These are phyloP conservation scores for Yamadazyma insecticola DNA, from an alignment of 805 yeast species.

Conservation along the genomic window DNA sequence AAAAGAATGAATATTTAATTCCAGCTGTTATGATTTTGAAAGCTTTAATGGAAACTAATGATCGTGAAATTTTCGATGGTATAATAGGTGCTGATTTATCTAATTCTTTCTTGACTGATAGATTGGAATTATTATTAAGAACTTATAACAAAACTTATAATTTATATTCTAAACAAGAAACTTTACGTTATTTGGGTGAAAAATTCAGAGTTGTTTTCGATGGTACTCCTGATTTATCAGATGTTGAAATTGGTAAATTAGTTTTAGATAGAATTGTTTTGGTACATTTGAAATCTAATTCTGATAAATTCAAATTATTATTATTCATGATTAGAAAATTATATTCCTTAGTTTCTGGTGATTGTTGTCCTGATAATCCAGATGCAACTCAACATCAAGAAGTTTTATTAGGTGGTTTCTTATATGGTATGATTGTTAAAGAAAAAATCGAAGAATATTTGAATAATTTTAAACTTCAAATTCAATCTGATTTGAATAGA, in stretches of 20 bases:
- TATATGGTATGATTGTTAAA: constrained; percentile 93
- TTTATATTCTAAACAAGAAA: constrained; percentile 75
- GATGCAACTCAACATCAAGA: constrained; percentile 99
- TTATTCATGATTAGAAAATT: constrained; percentile 94
- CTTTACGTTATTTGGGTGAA: constrained; percentile 92
- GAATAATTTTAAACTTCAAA: constrained; percentile 63
- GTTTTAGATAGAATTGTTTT: constrained; percentile 79
- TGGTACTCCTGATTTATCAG: constrained; percentile 83
- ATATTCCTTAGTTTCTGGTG: constrained; percentile 93
- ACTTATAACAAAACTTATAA: constrained; percentile 73
- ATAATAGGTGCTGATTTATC: constrained; percentile 83
- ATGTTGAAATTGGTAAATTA: constrained; percentile 85
- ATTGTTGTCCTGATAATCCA: constrained; percentile 95
- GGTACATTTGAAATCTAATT: constrained; percentile 72
- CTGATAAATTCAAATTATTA: constrained; percentile 82
- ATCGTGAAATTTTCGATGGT: constrained; percentile 93
- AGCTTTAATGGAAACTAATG: constrained; percentile 86
- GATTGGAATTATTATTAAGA: constrained; percentile 88
- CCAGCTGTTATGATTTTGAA: constrained; percentile 91
- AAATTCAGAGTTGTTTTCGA: constrained; percentile 92
- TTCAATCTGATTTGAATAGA: constrained; percentile 76
- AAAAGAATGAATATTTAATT: constrained; percentile 89
- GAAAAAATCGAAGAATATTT: constrained; percentile 95
- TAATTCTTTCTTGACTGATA: constrained; percentile 95
- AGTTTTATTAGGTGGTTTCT: constrained; percentile 89